phyloP scores from a whole-genome alignment of 1,139 yeast species.

The Eremothecium gossypii region DNA sequence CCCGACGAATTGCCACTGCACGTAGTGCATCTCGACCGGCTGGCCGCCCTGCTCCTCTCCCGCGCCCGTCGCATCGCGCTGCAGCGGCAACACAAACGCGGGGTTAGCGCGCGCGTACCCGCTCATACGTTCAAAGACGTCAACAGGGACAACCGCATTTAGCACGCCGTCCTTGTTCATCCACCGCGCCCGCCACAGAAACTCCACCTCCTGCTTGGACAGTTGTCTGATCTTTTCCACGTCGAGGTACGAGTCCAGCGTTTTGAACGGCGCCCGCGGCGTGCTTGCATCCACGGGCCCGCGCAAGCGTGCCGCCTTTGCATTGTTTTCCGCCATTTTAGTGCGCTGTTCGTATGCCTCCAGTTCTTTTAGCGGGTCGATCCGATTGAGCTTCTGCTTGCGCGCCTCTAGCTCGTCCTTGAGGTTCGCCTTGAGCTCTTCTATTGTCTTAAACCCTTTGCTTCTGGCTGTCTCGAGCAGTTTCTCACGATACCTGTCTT shows the following conservation, averaged over 20 bases:
- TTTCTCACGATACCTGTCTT: constrained; percentile 33
- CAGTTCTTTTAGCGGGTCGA: constrained; percentile 64
- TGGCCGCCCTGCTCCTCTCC: constrained; percentile 9
- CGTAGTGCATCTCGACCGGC: constrained; percentile 76
- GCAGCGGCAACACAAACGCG: constrained; percentile 62
- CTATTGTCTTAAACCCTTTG: constrained; percentile 36
- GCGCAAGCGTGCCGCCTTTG: constrained; percentile 28
- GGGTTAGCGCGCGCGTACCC: constrained; percentile 68
- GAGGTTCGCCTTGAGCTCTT: constrained; percentile 54
- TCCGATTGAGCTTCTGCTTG: constrained; percentile 46
- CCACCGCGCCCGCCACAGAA: constrained; percentile 86
- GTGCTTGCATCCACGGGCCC: constrained; percentile 40
- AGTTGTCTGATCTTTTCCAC: constrained; percentile 53
- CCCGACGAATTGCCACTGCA: constrained; percentile 91
- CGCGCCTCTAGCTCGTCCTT: constrained; percentile 51
- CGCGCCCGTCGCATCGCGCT: constrained; percentile 29
- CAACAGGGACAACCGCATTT: constrained; percentile 52
- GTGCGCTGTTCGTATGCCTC: constrained; percentile 46
- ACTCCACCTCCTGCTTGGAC: constrained; percentile 58
- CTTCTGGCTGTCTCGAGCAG: constrained; percentile 42
- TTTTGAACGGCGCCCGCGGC: constrained; percentile 54
- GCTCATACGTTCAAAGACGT: constrained; percentile 51
- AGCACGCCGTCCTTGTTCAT: constrained; percentile 49
- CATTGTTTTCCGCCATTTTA: constrained; percentile 24
- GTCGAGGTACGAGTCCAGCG: constrained; percentile 61